A percentile compares a stretch with the other conserved stretches of the same genome.
These are phyloP conservation scores for Solanum sparsipilum DNA, from an alignment of 257 asterid genomes.

Conservation along the genomic window DNA sequence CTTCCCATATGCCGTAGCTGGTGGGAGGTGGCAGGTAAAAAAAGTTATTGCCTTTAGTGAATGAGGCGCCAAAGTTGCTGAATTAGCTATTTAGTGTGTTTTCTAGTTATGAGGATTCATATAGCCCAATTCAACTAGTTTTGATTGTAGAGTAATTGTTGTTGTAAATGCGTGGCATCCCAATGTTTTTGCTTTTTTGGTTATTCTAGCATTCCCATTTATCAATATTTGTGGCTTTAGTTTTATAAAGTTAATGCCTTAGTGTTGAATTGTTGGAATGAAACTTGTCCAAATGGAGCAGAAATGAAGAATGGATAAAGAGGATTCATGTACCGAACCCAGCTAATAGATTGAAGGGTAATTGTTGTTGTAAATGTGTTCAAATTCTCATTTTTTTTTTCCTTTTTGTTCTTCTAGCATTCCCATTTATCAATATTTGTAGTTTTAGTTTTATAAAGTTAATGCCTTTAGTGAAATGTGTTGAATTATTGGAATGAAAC, in stretches of 20 bases:
- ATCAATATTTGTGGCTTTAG: not conserved
- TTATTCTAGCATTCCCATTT: not conserved
- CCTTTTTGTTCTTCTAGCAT: not conserved
- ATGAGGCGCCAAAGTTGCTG: not conserved
- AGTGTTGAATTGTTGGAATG: not conserved
- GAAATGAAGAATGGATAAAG: not conserved
- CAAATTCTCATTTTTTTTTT: not conserved
- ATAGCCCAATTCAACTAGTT: not conserved
- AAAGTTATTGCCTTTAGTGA: not conserved
- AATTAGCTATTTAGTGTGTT: not conserved
- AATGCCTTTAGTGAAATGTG: not conserved
- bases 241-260: not conserved
- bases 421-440: not conserved
- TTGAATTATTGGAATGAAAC: not conserved
- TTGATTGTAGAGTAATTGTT: not conserved
- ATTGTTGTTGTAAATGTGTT: not conserved
- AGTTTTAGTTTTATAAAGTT: not conserved
- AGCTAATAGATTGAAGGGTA: not conserved
- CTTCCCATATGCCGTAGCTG: not conserved
- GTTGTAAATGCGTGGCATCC: not conserved
- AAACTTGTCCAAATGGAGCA: not conserved
- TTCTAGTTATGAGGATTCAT: not conserved
- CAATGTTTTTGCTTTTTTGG: not conserved
- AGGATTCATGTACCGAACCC: not conserved
- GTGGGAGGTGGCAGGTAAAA: not conserved